Evolutionary conservation across 2,329 filamentous ascomycete genomes (phyloP).

Genomic region (Neonectria ditissima): DNA sequence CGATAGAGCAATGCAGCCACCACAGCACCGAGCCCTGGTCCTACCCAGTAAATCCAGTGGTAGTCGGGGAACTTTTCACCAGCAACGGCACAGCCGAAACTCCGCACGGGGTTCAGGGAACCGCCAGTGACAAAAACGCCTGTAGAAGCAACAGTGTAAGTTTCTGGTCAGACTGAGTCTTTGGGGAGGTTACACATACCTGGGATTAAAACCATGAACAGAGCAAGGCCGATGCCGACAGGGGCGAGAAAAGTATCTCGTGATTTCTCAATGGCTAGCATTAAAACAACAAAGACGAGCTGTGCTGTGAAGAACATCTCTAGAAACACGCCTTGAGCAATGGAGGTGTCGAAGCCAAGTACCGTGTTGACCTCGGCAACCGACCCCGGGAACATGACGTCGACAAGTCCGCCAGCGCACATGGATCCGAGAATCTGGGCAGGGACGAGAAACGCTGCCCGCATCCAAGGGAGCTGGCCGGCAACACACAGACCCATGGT

Average conservation of each 20-base stretch:
- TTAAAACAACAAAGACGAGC: conserved; percentile 71
- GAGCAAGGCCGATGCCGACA: conserved; percentile 73
- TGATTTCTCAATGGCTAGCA: conserved; percentile 78
- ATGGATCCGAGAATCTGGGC: conserved; percentile 68
- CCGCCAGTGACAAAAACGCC: conserved; percentile 52
- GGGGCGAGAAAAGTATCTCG: conserved; percentile 76
- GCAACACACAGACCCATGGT: conserved; percentile 37
- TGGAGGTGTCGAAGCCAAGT: conserved; percentile 61
- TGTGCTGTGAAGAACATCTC: conserved; percentile 72
- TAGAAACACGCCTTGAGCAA: conserved; percentile 69
- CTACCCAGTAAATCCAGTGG: conserved; percentile 65
- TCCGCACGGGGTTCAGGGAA: conserved; percentile 59
- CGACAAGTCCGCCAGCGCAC: conserved; percentile 65
- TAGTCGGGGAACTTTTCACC: conserved; percentile 53
- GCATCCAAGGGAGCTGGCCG: conserved; percentile 35
- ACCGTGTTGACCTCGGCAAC: conserved; percentile 62
- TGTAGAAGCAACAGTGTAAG: conserved; percentile 30
- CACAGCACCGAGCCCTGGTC: conserved; percentile 59
- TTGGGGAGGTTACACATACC: conserved; percentile 24
- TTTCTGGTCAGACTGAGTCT: conserved; percentile 43
- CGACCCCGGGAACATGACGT: conserved; percentile 64
- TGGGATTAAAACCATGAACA: conserved; percentile 67
- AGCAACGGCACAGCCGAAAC: conserved; percentile 58
- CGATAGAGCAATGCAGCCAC: conserved; percentile 61
- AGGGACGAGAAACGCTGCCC: conserved; percentile 56